These are phyloP conservation scores for Tricholoma sp. DNA, from an alignment of 768 basidiomycete species.

Conservation along the genomic window DNA sequence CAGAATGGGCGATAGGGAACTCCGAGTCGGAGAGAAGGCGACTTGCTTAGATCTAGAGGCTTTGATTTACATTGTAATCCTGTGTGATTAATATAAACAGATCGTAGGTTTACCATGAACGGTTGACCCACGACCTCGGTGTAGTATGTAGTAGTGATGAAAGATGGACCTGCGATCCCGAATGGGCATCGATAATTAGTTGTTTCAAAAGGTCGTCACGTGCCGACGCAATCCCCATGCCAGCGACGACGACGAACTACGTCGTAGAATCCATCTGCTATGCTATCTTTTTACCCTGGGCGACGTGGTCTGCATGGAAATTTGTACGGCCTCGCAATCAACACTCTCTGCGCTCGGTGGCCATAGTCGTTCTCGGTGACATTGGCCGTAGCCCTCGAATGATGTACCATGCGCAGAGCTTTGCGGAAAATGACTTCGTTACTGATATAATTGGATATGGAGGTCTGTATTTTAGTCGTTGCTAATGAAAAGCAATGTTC, in stretches of 20 bases:
- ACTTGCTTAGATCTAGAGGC: no score
- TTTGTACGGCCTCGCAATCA: constrained; percentile 31
- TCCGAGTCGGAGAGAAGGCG: no score
- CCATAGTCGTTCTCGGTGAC: constrained; percentile 90
- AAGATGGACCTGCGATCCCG: no score
- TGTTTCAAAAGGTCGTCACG: no score
- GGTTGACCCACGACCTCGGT: no score
- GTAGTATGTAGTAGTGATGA: no score
- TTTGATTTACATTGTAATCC: no score
- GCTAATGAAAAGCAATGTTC: neutral
- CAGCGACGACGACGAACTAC: constrained; percentile 6
- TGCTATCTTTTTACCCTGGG: constrained; percentile 17
- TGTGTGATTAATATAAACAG: no score
- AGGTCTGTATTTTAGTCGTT: constrained; percentile 42
- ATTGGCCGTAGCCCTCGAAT: constrained; percentile 94
- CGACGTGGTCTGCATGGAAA: constrained; percentile 28
- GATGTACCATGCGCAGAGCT: constrained; percentile 98
- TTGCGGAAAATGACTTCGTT: constrained; percentile 72
- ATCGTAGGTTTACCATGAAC: no score
- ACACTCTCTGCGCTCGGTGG: constrained; percentile 62
- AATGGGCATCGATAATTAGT: no score
- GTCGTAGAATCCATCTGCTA: constrained; percentile 5
- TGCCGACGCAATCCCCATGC: neutral
- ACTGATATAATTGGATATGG: constrained; percentile 83
- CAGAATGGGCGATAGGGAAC: no score